Percentiles rank a stretch among this genome's conserved stretches.
Conservation (phyloP, 129 eudicot genomes). For the Escallonia herrerae region DNA sequence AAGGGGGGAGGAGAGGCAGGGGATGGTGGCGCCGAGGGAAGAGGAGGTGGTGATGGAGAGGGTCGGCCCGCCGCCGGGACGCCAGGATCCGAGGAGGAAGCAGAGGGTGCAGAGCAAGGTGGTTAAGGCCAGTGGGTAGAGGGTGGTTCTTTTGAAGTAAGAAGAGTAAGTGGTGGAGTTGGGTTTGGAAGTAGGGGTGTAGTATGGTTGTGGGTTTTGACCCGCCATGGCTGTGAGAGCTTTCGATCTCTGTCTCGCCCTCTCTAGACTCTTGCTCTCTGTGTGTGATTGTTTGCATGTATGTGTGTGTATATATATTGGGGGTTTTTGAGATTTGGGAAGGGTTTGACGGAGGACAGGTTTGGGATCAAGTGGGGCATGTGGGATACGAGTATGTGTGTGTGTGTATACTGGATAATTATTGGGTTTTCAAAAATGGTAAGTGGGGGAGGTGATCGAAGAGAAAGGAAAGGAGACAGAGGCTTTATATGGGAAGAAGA, state of each 20-base stretch:
- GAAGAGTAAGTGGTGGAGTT: constrained; percentile 12
- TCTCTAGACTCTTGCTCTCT: too few relatives aligned
- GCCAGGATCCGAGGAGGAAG: constrained; percentile 65
- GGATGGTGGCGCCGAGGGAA: constrained; percentile 17
- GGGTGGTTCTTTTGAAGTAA: constrained; percentile 26
- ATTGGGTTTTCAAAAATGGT: too few relatives aligned
- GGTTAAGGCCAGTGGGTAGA: constrained; percentile 22
- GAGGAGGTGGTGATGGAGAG: constrained; percentile 20
- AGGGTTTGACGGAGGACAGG: constrained; percentile 1
- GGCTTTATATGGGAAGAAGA: too few relatives aligned
- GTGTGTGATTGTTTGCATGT: background rate
- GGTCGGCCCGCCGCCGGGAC: constrained; percentile 19
- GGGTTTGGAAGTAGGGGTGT: constrained; percentile 61
- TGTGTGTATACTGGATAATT: too few relatives aligned
- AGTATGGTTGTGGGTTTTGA: constrained; percentile 30
- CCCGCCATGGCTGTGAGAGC: constrained; percentile 42
- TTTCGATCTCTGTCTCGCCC: too few relatives aligned
- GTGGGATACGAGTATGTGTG: constrained; percentile 5
- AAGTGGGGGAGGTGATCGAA: too few relatives aligned
- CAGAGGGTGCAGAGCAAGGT: constrained; percentile 57
- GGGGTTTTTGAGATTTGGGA: constrained; percentile 2
- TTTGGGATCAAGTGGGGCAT: constrained; percentile 21
- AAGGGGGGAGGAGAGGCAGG: constrained; percentile 18
- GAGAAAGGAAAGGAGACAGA: too few relatives aligned
- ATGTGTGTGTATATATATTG: background rate